Evolutionary conservation across 192 early-diverging fungal genomes (phyloP).

Genomic region (Umbelopsis ramanniana): DNA sequence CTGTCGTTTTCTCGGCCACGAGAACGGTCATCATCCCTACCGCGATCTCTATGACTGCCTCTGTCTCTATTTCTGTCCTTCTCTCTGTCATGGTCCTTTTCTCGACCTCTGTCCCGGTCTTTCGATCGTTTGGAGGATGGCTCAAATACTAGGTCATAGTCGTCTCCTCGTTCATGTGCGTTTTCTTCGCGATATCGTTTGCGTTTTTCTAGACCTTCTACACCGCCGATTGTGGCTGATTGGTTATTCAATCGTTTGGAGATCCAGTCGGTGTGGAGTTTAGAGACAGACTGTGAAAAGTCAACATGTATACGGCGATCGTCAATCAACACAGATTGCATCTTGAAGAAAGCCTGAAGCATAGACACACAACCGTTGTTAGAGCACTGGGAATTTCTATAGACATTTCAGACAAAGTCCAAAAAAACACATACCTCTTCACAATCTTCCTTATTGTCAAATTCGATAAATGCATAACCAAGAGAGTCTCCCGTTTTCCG

Average conservation of each 20-base stretch:
- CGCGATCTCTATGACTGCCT: conserved; percentile 16
- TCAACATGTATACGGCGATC: conserved; percentile 96
- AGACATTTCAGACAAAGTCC: neutral
- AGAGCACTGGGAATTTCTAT: neutral
- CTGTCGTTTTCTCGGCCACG: neutral
- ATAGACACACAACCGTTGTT: neutral
- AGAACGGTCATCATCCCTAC: conserved; percentile 4
- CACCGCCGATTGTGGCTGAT: conserved; percentile 46
- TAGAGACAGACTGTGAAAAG: conserved; percentile 95
- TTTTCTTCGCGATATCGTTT: conserved; percentile 55
- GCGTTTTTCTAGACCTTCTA: conserved; percentile 52
- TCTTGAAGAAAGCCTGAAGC: conserved; percentile 85
- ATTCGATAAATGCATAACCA: conserved; percentile 97
- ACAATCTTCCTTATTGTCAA: conserved; percentile 82
- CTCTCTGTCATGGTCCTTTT: neutral
- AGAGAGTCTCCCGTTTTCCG: conserved; percentile 81
- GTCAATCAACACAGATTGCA: conserved; percentile 96
- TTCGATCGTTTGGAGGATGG: conserved; percentile 14
- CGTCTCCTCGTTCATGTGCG: conserved; percentile 27
- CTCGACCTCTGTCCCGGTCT: neutral
- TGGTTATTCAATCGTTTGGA: conserved; percentile 45
- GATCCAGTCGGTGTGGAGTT: conserved; percentile 82
- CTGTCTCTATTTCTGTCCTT: conserved; percentile 4
- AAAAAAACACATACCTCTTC: conserved; percentile 58
- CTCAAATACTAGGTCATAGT: conserved; percentile 60